A percentile compares a stretch with the other conserved stretches of the same genome.
Conservation (phyloP, 176 grass and related monocot genomes). For the Zoysia pacifica region DNA sequence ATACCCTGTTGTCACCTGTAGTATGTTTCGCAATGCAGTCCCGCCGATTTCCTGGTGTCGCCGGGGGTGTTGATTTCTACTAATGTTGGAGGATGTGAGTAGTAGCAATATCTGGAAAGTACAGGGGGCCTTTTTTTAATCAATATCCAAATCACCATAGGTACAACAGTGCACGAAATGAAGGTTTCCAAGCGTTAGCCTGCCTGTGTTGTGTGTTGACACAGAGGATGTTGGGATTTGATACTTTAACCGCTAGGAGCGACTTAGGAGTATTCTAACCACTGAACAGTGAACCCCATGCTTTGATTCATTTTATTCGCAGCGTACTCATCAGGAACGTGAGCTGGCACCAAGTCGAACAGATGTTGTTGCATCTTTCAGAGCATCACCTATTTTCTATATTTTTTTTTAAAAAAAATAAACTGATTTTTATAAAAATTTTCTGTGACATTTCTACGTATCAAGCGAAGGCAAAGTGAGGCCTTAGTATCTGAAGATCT, state of each 20-base stretch:
- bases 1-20: neutral
- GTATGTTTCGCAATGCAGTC: neutral
- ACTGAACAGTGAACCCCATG: neutral
- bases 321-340: neutral
- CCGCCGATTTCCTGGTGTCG: neutral
- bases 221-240: conserved; percentile 41
- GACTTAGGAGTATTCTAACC: neutral
- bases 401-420: no score
- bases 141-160: neutral
- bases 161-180: neutral
- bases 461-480: no score
- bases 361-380: conserved; percentile 10
- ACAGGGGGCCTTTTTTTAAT: no score
- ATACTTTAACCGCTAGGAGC: neutral
- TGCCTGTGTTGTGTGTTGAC: neutral
- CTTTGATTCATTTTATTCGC: neutral
- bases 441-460: no score
- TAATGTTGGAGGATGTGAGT: neutral
- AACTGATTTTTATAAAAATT: no score
- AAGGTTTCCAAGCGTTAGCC: neutral
- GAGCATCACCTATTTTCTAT: no score
- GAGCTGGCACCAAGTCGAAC: conserved; percentile 18
- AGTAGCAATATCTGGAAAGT: no score
- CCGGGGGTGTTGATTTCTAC: neutral
- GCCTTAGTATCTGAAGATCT: no score